Conservation (phyloP, 1,139 yeast genomes). For the Pichia sp. region DNA sequence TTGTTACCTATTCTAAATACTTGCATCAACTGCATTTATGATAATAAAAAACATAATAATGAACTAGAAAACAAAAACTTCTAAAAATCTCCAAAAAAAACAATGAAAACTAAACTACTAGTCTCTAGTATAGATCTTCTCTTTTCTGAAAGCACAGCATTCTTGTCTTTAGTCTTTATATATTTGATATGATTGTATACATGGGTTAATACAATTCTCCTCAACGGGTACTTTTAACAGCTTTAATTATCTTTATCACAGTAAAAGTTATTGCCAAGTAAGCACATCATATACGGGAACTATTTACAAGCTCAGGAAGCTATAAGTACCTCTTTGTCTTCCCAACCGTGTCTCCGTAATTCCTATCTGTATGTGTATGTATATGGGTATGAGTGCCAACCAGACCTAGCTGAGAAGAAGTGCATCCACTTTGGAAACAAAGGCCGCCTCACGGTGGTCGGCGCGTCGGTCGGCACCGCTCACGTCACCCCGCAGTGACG, state of each 20-base stretch:
- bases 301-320: no score
- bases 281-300: no score
- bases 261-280: no score
- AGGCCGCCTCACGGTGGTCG: neutral
- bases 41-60: neutral
- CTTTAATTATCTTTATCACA: neutral
- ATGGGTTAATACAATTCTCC: slow-evolving; percentile 22
- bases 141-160: slow-evolving; percentile 2
- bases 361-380: neutral
- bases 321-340: no score
- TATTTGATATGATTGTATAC: slow-evolving; percentile 14
- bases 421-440: neutral
- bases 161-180: slow-evolving; percentile 10
- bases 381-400: neutral
- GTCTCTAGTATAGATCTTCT: slow-evolving; percentile 5
- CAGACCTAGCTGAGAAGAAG: neutral
- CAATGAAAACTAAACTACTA: neutral
- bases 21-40: slow-evolving; percentile 32
- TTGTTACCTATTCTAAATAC: neutral
- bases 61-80: neutral
- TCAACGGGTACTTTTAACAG: slow-evolving; percentile 26
- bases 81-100: neutral
- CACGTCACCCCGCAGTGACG: neutral
- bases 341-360: no score
- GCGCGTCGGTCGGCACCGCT: neutral